These are phyloP conservation scores for Nakazawaea siamensis DNA, from an alignment of 805 yeast genomes.

Conservation along the genomic window DNA sequence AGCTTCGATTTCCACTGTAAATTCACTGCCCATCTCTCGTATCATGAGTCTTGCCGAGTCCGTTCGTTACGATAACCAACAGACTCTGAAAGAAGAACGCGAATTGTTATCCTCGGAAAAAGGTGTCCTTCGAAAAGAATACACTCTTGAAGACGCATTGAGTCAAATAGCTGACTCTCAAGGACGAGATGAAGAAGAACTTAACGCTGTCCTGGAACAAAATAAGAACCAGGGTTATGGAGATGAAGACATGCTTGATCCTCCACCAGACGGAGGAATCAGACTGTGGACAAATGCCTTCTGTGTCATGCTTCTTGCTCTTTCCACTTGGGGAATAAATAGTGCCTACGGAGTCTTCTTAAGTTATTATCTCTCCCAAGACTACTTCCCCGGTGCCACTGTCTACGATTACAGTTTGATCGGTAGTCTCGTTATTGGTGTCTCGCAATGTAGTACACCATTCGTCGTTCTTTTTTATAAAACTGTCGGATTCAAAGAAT, in stretches of 20 bases:
- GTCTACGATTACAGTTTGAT: constrained; percentile 50
- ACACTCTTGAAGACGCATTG: constrained; percentile 19
- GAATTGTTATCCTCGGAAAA: constrained; percentile 10
- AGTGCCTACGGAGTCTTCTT: constrained; percentile 53
- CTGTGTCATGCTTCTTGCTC: constrained; percentile 35
- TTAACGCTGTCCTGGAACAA: constrained; percentile 2
- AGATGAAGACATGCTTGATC: constrained; percentile 12
- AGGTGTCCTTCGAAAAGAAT: constrained; percentile 15
- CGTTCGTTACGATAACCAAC: constrained; percentile 17
- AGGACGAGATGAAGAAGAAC: not conserved
- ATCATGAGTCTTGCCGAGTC: constrained; percentile 12
- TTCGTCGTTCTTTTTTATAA: constrained; percentile 15
- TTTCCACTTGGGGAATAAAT: constrained; percentile 61
- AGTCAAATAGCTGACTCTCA: constrained; percentile 12
- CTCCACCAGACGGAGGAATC: constrained; percentile 48
- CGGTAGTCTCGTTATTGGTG: constrained; percentile 41
- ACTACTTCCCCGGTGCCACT: constrained; percentile 42
- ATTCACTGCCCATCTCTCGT: too few species aligned
- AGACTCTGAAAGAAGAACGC: constrained; percentile 12
- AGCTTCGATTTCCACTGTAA: too few species aligned
- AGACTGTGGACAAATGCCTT: constrained; percentile 54
- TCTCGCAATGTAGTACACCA: constrained; percentile 19
- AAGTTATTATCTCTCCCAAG: constrained; percentile 39
- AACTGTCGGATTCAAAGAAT: constrained; percentile 15
- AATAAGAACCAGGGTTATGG: constrained; percentile 5